Conservation (phyloP, 2,329 filamentous ascomycete species). For the Biscogniauxia sp. region DNA sequence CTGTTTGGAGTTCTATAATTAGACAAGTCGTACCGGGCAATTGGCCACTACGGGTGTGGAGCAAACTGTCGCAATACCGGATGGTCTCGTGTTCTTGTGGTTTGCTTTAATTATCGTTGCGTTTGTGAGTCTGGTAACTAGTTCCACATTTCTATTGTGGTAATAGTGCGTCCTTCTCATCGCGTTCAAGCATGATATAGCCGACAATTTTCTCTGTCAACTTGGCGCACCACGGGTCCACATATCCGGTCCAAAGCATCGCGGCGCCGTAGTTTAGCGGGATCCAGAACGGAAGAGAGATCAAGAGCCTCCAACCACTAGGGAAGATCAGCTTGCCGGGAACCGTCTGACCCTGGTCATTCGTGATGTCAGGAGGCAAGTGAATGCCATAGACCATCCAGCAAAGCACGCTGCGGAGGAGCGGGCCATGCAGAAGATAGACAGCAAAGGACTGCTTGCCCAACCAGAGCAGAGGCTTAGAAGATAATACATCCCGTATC, state of each 20-base stretch:
- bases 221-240: constrained; percentile 50
- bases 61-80: background rate
- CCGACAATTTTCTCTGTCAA: constrained; percentile 40
- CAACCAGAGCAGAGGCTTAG: constrained; percentile 57
- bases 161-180: constrained; percentile 33
- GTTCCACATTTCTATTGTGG: constrained; percentile 25
- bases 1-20: background rate
- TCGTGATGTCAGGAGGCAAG: constrained; percentile 35
- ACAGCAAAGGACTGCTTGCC: constrained; percentile 64
- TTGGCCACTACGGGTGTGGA: background rate
- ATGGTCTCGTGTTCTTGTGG: background rate
- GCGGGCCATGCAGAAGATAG: constrained; percentile 61
- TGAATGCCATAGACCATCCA: constrained; percentile 56
- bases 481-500: constrained; percentile 52
- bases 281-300: constrained; percentile 44
- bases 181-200: constrained; percentile 30
- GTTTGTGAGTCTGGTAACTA: constrained; percentile 4
- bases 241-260: constrained; percentile 50
- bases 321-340: constrained; percentile 39
- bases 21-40: background rate
- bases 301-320: constrained; percentile 34
- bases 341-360: constrained; percentile 36
- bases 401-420: constrained; percentile 57
- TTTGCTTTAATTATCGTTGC: constrained; percentile 2
- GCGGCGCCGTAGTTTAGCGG: constrained; percentile 45